phyloP scores from a whole-genome alignment of 148 eudicot genomes.

The Cornus suecica region DNA sequence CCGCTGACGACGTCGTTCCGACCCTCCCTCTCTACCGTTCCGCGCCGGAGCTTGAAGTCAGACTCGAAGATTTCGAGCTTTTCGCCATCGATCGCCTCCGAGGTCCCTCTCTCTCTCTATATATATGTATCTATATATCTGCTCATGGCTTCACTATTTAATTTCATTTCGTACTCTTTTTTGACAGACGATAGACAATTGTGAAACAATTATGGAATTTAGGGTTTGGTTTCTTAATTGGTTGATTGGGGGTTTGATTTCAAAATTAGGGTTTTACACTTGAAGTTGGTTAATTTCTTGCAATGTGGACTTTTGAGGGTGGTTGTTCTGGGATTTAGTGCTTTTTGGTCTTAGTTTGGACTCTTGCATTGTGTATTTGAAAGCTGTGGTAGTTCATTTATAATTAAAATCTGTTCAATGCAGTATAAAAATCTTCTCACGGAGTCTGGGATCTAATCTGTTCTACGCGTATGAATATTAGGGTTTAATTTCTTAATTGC shows the following conservation, averaged over 20 bases:
- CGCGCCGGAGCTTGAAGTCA: slow-evolving; percentile 67
- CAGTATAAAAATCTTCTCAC: too few relatives aligned
- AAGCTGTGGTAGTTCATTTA: too few relatives aligned
- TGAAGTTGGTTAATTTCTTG: neutral
- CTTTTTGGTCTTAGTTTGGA: neutral
- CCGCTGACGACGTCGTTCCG: slow-evolving; percentile 22
- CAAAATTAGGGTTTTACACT: neutral
- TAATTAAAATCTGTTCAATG: too few relatives aligned
- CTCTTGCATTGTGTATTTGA: too few relatives aligned
- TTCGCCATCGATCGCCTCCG: slow-evolving; percentile 87
- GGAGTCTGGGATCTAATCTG: too few relatives aligned
- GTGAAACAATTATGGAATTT: neutral
- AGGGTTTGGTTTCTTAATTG: neutral
- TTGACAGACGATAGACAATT: neutral
- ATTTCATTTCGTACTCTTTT: neutral
- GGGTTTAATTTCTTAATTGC: too few relatives aligned
- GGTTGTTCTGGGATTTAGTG: neutral
- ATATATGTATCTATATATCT: too few relatives aligned
- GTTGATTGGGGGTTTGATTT: neutral
- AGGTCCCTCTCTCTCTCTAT: slow-evolving; percentile 45
- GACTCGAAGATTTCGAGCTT: slow-evolving; percentile 89
- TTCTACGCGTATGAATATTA: too few relatives aligned
- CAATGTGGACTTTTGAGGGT: neutral
- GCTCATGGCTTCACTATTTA: neutral
- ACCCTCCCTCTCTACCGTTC: slow-evolving; percentile 69